Evolutionary conservation across 768 basidiomycete species (phyloP).

Genomic region (Mycena galopus): DNA sequence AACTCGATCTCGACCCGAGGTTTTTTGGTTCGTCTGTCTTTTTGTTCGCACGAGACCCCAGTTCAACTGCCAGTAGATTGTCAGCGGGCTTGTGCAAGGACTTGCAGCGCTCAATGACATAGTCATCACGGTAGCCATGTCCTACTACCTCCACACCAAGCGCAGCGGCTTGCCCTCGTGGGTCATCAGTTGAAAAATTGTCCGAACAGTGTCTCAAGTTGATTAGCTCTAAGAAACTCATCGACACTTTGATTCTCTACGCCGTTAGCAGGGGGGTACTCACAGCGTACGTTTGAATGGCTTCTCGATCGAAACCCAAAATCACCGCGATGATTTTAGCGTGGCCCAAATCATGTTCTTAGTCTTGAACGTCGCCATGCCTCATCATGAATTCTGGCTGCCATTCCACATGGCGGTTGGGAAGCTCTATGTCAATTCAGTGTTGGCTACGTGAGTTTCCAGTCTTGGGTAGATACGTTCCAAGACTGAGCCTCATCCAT

Average conservation of each 20-base stretch:
- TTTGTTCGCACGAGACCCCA: neutral
- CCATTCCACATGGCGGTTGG: constrained; percentile 26
- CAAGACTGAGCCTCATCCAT: neutral
- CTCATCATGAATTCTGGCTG: constrained; percentile 20
- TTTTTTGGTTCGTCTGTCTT: constrained; percentile 16
- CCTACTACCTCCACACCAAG: constrained; percentile 22
- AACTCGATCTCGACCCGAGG: constrained; percentile 20
- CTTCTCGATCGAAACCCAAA: neutral
- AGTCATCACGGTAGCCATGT: constrained; percentile 23
- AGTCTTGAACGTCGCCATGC: constrained; percentile 16
- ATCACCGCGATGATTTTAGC: neutral
- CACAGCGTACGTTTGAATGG: constrained; percentile 18
- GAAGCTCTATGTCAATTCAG: constrained; percentile 29
- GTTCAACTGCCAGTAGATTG: neutral
- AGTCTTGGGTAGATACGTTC: neutral
- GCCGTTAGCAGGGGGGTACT: constrained; percentile 27
- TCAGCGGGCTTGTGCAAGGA: constrained; percentile 29
- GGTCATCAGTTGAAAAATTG: neutral
- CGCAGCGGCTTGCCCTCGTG: constrained; percentile 19
- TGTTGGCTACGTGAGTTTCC: constrained; percentile 22
- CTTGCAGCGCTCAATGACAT: constrained; percentile 32
- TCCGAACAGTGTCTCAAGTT: neutral
- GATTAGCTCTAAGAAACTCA: constrained; percentile 18
- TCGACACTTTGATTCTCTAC: constrained; percentile 29
- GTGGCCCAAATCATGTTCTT: constrained; percentile 31